Conservation (phyloP, 2,329 filamentous ascomycete species). For the Paraphoma sp. region DNA sequence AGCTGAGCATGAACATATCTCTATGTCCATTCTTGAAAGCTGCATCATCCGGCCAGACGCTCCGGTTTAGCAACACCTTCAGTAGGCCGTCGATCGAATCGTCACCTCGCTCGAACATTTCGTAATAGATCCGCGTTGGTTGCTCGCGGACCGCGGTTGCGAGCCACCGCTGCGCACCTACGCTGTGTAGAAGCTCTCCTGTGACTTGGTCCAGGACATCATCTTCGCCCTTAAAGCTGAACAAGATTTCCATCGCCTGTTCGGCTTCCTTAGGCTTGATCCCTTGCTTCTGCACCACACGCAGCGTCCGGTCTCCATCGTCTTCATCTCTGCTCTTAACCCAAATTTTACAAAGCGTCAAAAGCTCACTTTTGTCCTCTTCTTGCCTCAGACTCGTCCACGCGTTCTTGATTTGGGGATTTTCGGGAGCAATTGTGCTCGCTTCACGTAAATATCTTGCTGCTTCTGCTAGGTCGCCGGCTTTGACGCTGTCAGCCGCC, state of each 20-base stretch:
- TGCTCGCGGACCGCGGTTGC: conserved; percentile 45
- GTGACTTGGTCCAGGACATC: conserved; percentile 51
- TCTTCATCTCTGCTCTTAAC: conserved; percentile 43
- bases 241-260: conserved; percentile 51
- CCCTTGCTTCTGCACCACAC: conserved; percentile 31
- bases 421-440: conserved; percentile 51
- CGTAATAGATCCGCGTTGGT: conserved; percentile 52
- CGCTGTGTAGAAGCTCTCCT: conserved; percentile 43
- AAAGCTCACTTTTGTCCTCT: conserved; percentile 43
- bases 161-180: conserved; percentile 50
- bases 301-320: conserved; percentile 50
- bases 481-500: conserved; percentile 33
- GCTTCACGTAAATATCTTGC: conserved; percentile 53
- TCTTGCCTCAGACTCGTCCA: conserved; percentile 50
- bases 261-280: conserved; percentile 48
- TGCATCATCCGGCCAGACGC: conserved; percentile 50
- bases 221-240: conserved; percentile 50
- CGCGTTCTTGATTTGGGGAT: conserved; percentile 49
- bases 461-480: conserved; percentile 48
- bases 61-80: conserved; percentile 50
- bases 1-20: conserved; percentile 76
- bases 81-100: conserved; percentile 54
- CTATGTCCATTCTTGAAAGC: conserved; percentile 54
- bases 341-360: conserved; percentile 45
- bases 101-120: conserved; percentile 54